Conservation (phyloP, 768 basidiomycete species). For the Suillus weaverae region DNA sequence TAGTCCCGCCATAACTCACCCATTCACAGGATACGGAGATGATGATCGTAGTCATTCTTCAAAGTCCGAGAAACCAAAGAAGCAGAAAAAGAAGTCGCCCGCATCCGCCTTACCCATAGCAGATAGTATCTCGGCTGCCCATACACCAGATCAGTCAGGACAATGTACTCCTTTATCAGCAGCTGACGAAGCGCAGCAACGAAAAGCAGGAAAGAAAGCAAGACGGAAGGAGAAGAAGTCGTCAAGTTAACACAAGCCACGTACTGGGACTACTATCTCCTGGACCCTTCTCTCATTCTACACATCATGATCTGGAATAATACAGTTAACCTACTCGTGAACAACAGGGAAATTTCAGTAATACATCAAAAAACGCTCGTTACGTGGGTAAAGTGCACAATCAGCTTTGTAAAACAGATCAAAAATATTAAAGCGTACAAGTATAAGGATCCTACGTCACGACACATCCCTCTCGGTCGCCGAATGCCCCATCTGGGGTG, state of each 20-base stretch:
- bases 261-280: not conserved
- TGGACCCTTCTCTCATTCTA: not conserved
- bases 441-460: constrained; percentile 54
- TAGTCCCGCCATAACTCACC: not conserved
- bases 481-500: constrained; percentile 43
- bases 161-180: constrained; percentile 23
- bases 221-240: constrained; percentile 33
- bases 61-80: not conserved
- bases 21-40: constrained; percentile 34
- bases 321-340: constrained; percentile 5
- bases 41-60: constrained; percentile 12
- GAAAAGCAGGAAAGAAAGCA: constrained; percentile 35
- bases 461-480: constrained; percentile 62
- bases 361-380: constrained; percentile 11
- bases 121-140: constrained; percentile 9
- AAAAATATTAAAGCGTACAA: constrained; percentile 29
- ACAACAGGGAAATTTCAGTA: constrained; percentile 7
- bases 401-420: constrained; percentile 12
- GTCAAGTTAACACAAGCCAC: not conserved
- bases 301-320: not conserved
- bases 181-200: constrained; percentile 24
- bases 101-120: constrained; percentile 1
- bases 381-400: constrained; percentile 19
- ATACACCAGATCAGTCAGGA: constrained; percentile 13
- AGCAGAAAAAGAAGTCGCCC: constrained; percentile 14